phyloP scores from a whole-genome alignment of 306 rosid genomes.

The Acacia crassicarpa region DNA sequence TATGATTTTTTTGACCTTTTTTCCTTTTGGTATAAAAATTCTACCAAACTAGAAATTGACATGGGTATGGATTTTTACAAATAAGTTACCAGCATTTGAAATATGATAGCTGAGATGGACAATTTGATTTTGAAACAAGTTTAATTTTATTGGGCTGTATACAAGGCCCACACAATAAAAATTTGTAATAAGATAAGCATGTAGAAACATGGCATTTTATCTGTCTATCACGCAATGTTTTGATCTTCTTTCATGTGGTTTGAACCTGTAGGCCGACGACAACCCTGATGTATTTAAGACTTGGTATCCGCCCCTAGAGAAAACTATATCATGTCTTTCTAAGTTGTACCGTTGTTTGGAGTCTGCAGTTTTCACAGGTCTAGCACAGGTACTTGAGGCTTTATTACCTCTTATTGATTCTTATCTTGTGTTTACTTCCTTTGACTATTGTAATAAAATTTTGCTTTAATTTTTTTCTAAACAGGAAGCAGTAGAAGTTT shows the following conservation, averaged over 20 bases:
- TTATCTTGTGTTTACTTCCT: constrained; percentile 9
- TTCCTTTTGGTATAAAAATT: background rate
- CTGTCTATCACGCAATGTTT: background rate
- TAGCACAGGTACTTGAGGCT: constrained; percentile 81
- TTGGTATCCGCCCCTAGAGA: constrained; percentile 97
- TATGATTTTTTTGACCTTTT: background rate
- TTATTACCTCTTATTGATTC: constrained; percentile 19
- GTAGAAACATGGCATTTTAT: constrained; percentile 8
- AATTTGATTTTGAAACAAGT: background rate
- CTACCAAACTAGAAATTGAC: constrained; percentile 1
- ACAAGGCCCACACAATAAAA: background rate
- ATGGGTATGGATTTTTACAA: background rate
- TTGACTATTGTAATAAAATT: constrained; percentile 26
- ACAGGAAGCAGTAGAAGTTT: constrained; percentile 98
- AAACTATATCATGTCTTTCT: constrained; percentile 90
- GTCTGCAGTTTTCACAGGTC: constrained; percentile 88
- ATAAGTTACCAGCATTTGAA: background rate
- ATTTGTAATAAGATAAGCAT: background rate
- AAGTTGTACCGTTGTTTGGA: constrained; percentile 94
- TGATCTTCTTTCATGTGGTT: constrained; percentile 13
- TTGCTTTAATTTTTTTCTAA: constrained; percentile 24
- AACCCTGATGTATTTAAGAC: constrained; percentile 68
- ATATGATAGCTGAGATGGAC: constrained; percentile 14
- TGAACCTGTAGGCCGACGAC: constrained; percentile 68
- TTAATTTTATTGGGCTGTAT: background rate